Percentiles rank a stretch among this genome's conserved stretches.
These are phyloP conservation scores for Salicornia ramosissima DNA, from an alignment of 148 eudicot species.

Conservation along the genomic window DNA sequence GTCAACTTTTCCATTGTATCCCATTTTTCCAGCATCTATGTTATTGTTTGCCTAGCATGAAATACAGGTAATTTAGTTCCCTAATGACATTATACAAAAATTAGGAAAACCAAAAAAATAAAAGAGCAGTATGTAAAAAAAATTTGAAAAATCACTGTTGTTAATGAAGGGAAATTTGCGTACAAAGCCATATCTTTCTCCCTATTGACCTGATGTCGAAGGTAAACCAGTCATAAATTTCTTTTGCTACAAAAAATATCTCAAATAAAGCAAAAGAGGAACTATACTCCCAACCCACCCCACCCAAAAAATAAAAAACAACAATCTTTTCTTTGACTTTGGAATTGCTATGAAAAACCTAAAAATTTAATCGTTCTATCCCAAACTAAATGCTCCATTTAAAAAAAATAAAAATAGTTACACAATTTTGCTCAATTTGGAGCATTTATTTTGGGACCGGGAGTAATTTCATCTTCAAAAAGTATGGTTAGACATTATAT, in stretches of 20 bases:
- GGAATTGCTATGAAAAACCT: background rate
- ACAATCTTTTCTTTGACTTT: background rate
- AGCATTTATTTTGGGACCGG: too few species aligned
- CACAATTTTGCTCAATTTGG: too few species aligned
- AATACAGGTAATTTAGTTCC: conserved; percentile 7
- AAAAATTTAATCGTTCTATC: too few species aligned
- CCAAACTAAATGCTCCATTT: too few species aligned
- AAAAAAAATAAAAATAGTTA: too few species aligned
- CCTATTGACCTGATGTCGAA: background rate
- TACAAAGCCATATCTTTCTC: background rate
- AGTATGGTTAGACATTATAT: background rate
- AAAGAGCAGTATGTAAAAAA: background rate
- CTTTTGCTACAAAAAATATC: background rate
- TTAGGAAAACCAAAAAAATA: background rate
- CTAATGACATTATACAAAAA: background rate
- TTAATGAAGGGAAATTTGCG: background rate
- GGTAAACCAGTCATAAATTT: background rate
- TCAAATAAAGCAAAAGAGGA: background rate
- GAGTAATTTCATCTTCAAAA: too few species aligned
- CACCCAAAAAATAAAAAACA: background rate
- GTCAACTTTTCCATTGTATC: conserved; percentile 27
- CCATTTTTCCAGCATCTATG: conserved; percentile 14
- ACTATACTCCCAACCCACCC: background rate
- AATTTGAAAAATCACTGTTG: background rate
- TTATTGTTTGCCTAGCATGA: conserved; percentile 23